Percentiles rank a stretch among this genome's conserved stretches.
phyloP scores from a whole-genome alignment of 2,329 filamentous ascomycete species.

The Calcarisporium arbuscula region DNA sequence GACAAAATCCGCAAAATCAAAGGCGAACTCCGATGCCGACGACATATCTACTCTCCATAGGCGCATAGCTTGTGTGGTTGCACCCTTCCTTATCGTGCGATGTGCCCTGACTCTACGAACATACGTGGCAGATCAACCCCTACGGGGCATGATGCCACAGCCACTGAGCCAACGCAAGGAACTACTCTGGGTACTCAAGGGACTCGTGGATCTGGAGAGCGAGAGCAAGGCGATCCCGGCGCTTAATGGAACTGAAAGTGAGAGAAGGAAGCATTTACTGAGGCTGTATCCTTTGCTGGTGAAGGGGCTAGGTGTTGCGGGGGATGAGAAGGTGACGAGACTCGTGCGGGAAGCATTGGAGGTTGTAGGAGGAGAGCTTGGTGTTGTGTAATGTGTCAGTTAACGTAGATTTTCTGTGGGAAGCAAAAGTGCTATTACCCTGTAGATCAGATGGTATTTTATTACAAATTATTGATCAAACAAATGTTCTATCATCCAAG shows the following conservation, averaged over 20 bases:
- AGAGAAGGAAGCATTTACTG: conserved; percentile 67
- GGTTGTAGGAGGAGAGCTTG: conserved; percentile 50
- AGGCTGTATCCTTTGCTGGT: conserved; percentile 74
- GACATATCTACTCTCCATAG: conserved; percentile 32
- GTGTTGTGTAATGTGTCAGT: no score
- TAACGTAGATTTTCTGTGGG: no score
- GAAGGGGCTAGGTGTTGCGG: conserved; percentile 49
- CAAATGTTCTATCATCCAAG: no score
- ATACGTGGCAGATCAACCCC: conserved; percentile 85
- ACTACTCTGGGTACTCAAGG: conserved; percentile 62
- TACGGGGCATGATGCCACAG: conserved; percentile 84
- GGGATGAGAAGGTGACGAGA: conserved; percentile 54
- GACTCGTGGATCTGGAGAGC: conserved; percentile 61
- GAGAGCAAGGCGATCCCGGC: conserved; percentile 64
- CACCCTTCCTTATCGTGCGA: conserved; percentile 77
- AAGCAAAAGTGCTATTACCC: no score
- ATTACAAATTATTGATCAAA: no score
- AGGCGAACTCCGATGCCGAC: conserved; percentile 11
- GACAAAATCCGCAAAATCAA: conserved; percentile 30
- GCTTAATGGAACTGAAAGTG: conserved; percentile 42
- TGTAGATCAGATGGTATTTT: no score
- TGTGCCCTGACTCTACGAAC: conserved; percentile 73
- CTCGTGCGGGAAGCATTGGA: conserved; percentile 55
- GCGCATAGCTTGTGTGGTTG: conserved; percentile 66
- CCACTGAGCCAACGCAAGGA: conserved; percentile 76